Conservation (phyloP, 2,329 filamentous ascomycete genomes). For the Domatiomyces catenatus region DNA sequence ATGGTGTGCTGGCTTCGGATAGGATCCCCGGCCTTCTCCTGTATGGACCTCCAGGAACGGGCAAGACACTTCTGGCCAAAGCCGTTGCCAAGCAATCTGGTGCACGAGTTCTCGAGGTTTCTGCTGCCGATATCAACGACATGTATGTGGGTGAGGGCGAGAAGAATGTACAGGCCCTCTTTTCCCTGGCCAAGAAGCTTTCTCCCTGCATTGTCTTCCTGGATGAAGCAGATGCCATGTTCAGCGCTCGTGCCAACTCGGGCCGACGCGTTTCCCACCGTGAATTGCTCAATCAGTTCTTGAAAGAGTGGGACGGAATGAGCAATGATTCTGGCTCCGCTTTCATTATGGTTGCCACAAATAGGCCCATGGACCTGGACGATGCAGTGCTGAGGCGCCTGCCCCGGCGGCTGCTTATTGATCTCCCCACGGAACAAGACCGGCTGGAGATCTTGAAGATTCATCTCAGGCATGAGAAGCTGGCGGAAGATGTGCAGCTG, state of each 20-base stretch:
- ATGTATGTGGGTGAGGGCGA: constrained; percentile 95
- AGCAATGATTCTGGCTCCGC: constrained; percentile 51
- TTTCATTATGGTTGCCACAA: constrained; percentile 97
- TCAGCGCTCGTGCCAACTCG: constrained; percentile 55
- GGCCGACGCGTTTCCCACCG: constrained; percentile 57
- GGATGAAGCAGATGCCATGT: constrained; percentile 87
- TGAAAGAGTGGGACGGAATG: constrained; percentile 94
- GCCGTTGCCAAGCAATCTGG: constrained; percentile 49
- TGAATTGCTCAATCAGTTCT: constrained; percentile 90
- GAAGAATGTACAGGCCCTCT: constrained; percentile 88
- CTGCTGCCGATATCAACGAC: constrained; percentile 80
- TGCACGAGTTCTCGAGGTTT: constrained; percentile 66
- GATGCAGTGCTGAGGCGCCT: constrained; percentile 37
- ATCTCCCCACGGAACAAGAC: constrained; percentile 32
- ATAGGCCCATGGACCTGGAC: constrained; percentile 87
- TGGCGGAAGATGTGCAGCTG: constrained; percentile 28
- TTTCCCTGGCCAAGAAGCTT: constrained; percentile 78
- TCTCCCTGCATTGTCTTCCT: constrained; percentile 90
- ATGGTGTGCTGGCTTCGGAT: constrained; percentile 81
- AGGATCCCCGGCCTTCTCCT: constrained; percentile 78
- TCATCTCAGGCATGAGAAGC: constrained; percentile 33
- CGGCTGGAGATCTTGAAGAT: constrained; percentile 34
- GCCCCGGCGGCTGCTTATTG: constrained; percentile 34
- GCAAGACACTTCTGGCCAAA: constrained; percentile 48
- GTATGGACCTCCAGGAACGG: constrained; percentile 66